A percentile compares a stretch with the other conserved stretches of the same genome.
These are phyloP conservation scores for Eucalyptus lansdowneana DNA, from an alignment of 345 rosid genomes.

Conservation along the genomic window DNA sequence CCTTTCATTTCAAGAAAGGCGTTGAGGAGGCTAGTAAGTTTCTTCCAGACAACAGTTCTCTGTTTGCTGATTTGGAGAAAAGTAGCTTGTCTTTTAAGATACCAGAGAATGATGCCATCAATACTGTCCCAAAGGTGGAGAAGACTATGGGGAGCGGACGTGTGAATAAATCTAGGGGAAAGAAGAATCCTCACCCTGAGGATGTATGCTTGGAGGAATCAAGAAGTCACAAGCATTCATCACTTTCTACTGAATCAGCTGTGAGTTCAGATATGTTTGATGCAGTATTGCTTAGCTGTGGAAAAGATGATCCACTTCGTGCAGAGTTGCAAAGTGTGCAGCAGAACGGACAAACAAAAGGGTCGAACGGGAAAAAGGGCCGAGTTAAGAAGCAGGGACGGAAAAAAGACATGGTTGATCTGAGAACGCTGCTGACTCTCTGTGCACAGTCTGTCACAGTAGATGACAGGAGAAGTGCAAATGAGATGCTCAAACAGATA, in stretches of 20 bases:
- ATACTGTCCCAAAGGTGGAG: neutral
- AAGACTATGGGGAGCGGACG: neutral
- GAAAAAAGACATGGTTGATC: conserved; percentile 34
- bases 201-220: conserved; percentile 6
- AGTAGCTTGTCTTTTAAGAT: conserved; percentile 11
- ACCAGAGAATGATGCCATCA: conserved; percentile 6
- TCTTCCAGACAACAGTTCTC: conserved; percentile 21
- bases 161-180: conserved; percentile 12
- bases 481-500: conserved; percentile 29
- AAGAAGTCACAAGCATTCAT: conserved; percentile 43
- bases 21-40: conserved; percentile 56
- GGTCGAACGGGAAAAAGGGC: conserved; percentile 8
- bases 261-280: conserved; percentile 39
- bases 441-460: conserved; percentile 47
- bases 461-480: conserved; percentile 23
- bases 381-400: conserved; percentile 25
- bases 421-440: conserved; percentile 35
- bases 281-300: conserved; percentile 22
- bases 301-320: conserved; percentile 15
- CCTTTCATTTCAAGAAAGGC: conserved; percentile 43
- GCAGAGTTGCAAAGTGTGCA: conserved; percentile 17
- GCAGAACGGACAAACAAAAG: conserved; percentile 15
- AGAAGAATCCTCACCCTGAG: conserved; percentile 20
- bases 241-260: conserved; percentile 16
- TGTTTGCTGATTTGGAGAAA: conserved; percentile 10